A percentile compares a stretch with the other conserved stretches of the same genome.
These are phyloP conservation scores for Colletotrichum tropicale DNA, from an alignment of 2,329 filamentous ascomycete species.

Conservation along the genomic window DNA sequence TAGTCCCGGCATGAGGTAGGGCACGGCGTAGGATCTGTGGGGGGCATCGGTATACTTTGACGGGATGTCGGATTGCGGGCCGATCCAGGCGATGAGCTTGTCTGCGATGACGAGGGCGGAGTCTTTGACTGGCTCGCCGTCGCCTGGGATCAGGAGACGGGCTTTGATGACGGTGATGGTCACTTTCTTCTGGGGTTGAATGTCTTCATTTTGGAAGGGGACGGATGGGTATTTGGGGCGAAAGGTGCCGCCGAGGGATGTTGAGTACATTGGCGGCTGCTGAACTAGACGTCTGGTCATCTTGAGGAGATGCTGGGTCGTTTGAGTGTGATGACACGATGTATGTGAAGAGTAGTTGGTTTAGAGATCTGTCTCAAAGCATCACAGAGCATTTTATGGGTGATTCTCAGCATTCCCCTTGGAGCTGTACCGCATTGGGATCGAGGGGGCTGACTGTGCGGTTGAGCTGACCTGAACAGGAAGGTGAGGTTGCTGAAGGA, in stretches of 20 bases:
- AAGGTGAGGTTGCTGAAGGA: background rate
- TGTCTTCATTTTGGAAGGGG: background rate
- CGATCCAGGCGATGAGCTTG: slow-evolving; percentile 44
- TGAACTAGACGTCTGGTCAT: slow-evolving; percentile 9
- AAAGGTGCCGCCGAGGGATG: slow-evolving; percentile 31
- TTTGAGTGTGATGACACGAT: background rate
- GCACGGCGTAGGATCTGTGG: slow-evolving; percentile 37
- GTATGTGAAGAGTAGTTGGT: background rate
- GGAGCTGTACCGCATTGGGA: background rate
- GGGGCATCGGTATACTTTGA: slow-evolving; percentile 29
- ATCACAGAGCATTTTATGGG: background rate
- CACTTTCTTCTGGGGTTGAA: slow-evolving; percentile 26
- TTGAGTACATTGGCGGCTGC: slow-evolving; percentile 27
- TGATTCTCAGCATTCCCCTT: background rate
- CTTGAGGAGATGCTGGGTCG: background rate
- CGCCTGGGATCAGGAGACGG: slow-evolving; percentile 51
- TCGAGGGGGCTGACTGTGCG: background rate
- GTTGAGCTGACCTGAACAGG: background rate
- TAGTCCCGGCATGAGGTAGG: slow-evolving; percentile 54
- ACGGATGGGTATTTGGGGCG: background rate
- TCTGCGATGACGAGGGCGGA: slow-evolving; percentile 42
- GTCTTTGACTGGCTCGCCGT: slow-evolving; percentile 43
- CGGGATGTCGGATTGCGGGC: slow-evolving; percentile 31
- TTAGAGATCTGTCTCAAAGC: background rate
- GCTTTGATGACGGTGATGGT: slow-evolving; percentile 27